These are phyloP conservation scores for Malus sieversii DNA, from an alignment of 306 rosid genomes.

Conservation along the genomic window DNA sequence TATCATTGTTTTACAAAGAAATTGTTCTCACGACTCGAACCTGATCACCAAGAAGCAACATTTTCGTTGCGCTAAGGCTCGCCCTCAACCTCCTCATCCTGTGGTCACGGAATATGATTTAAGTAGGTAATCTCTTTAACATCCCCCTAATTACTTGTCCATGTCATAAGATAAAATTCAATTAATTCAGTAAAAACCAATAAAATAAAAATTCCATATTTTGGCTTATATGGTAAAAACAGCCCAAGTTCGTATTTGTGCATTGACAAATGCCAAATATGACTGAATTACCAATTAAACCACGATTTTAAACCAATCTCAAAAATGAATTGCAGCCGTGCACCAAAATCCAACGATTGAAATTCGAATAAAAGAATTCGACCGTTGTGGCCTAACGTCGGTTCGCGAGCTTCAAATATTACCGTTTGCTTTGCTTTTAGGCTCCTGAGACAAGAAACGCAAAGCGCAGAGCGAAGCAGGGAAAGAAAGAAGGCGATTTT, in stretches of 20 bases:
- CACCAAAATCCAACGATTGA: not conserved
- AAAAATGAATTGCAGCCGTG: not conserved
- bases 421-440: not conserved
- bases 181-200: not conserved
- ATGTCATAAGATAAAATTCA: no score
- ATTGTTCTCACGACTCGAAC: accelerated
- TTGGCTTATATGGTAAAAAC: not conserved
- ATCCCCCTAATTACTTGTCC: no score
- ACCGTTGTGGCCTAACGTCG: slow-evolving; percentile 8
- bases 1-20: no score
- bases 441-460: not conserved
- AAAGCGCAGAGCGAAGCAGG: not conserved
- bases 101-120: no score
- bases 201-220: not conserved
- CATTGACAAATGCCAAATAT: not conserved
- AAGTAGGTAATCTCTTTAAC: no score
- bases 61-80: no score
- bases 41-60: no score
- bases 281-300: not conserved
- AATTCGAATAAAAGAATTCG: not conserved
- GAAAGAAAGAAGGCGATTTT: not conserved
- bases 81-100: no score
- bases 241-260: not conserved
- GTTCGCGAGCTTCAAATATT: slow-evolving; percentile 4
- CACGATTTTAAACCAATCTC: not conserved